Percentiles rank a stretch among this genome's conserved stretches.
phyloP scores from a whole-genome alignment of 2,329 filamentous ascomycete genomes.

The Alternaria angustiovoidea region DNA sequence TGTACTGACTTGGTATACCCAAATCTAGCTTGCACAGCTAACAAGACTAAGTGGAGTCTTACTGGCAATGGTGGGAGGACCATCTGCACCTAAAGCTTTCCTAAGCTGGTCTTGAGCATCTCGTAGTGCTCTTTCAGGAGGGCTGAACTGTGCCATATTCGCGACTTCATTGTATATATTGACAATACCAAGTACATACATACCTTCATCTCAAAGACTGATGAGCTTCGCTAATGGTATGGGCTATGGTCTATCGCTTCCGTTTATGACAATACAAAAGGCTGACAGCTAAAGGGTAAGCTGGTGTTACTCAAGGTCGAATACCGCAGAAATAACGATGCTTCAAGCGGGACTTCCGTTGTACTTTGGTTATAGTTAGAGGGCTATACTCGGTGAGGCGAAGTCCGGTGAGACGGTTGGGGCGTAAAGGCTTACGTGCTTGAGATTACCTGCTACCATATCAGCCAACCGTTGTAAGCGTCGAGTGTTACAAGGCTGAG shows the following conservation, averaged over 20 bases:
- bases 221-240: neutral
- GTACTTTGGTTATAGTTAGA: neutral
- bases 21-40: constrained; percentile 57
- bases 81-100: constrained; percentile 26
- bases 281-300: neutral
- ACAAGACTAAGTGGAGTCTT: constrained; percentile 59
- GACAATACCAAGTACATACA: neutral
- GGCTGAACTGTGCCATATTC: neutral
- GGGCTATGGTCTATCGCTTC: neutral
- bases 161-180: constrained; percentile 10
- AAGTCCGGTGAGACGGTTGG: neutral
- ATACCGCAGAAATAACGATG: neutral
- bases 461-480: neutral
- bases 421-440: constrained; percentile 5
- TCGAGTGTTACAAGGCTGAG: constrained; percentile 2
- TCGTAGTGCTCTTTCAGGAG: neutral
- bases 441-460: neutral
- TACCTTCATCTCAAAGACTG: no score
- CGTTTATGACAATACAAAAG: neutral
- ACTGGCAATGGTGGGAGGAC: constrained; percentile 53
- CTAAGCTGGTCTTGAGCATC: neutral
- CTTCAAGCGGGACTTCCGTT: neutral
- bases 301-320: neutral
- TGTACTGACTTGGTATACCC: no score
- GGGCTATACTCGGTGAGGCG: neutral